Base-by-base conservation (phyloP, 1,284 basidiomycete species). In the Melampsora americana region DNA sequence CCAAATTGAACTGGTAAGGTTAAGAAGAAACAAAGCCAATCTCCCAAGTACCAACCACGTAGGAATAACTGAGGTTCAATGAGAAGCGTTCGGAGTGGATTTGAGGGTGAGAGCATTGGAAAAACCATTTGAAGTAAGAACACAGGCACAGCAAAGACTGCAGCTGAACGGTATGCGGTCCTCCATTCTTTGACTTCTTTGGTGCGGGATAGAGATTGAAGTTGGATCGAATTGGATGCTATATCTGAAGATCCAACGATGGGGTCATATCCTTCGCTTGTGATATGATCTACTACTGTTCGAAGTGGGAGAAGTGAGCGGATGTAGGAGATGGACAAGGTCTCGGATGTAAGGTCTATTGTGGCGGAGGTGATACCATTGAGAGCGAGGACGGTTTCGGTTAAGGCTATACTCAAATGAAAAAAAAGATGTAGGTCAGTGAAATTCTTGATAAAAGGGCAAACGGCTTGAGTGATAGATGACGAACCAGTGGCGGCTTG, bases 1-100 rank as follows among this genome's bases (percentile, higher is more conserved):
- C 92, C 96, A 80, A 95, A 92, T 82, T 99, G 96, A 1, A 93
- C 90, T 0, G 95, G 95, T 1, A 95, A 89, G 6, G 94, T 95
- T 73, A 99, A 86, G n/a, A 87, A 74, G 59, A 95, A 85, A 78
- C 90, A 87, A n/a, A 94, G 83, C 28, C 95, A 76, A 82, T 99
- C 93, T 50, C 91, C 90, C 28, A 97, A 84, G 81, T 92, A 93
- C 66, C 98, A 85, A 71, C 88, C 88, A 79, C 87, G 85, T 79
- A 88, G 84, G 59, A 91, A 78, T 23, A 56, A 1, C 14, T 56
- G 11, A 12, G 26, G 53, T 60, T 84, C 85, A 80, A 83, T 82
- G 68, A 84, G 82, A 79, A 89, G 82, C 62, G 91, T 77, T 26
- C 82, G 84, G 35, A 92, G 79, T 18, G 73, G 39, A 14, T 73